Evolutionary conservation across 129 eudicot species (phyloP), one percentile per base, ranked within the genome.

Genomic region (Calendula officinalis): DNA sequence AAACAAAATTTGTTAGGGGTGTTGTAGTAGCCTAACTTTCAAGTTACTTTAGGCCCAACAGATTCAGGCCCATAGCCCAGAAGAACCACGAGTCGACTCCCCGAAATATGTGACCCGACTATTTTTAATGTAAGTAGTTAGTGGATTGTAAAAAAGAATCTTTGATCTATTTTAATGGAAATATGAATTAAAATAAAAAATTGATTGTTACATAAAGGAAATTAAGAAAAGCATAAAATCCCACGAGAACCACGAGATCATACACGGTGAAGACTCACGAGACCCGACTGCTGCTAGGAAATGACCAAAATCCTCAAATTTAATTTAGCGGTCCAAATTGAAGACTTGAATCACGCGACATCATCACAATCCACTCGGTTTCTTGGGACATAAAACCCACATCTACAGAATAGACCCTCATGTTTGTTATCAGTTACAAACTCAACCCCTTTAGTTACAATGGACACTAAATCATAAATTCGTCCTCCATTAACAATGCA

Each of bases 241-340:
- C 65, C 65, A 60, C 50, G 37, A 40, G 65, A 35, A 60, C 48
- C 65, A 60, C 65, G 36, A 60, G 16, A 57, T 39, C 13, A 13
- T 14, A 22, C 30, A 35, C 37, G 46, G 44, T 11, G 7, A 37
- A n/a, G 46, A 58, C 64, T 38, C 63, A 58, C 63, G 5, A 58
- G 45, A 58, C 39, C 44, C 64, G 47, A 39, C 11, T 40, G 15
- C 34, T 60, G 65, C 16, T 43, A 35, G 65, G 65, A 40, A 22
- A 22, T 22, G 50, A 60, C 65, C 36, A 60, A 22, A 42, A 30
- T 35, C 65, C 36, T 37, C 65, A 34, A 47, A 59, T 59, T 14
- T 48, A 60, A 60, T 60, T 10, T 61, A 40, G 40, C 66, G 66
- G 66, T 61, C 52, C 38, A 42, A 22, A 61, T 44, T 60, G 9